Percentiles rank a stretch among this genome's conserved stretches.
Conservation (phyloP, 495 filamentous ascomycete species). For the Hypoxylon fragiforme region DNA sequence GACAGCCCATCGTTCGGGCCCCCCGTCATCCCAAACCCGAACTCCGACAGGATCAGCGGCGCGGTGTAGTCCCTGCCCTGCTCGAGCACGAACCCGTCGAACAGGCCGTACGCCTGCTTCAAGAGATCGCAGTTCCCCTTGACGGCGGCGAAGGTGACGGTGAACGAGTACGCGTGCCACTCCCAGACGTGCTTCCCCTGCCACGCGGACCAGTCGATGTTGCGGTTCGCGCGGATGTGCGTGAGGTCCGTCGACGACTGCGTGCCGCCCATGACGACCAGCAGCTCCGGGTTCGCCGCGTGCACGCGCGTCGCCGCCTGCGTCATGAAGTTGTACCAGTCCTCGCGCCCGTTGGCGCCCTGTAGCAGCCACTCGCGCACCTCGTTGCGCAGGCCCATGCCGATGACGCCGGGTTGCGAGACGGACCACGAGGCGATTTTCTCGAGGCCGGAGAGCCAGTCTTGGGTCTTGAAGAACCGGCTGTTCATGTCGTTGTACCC, state of each 20-base stretch:
- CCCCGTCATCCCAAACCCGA: conserved; percentile 52
- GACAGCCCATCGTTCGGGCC: conserved; percentile 40
- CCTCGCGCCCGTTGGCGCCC: conserved; percentile 41
- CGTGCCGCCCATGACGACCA: conserved; percentile 53
- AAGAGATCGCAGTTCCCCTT: conserved; percentile 45
- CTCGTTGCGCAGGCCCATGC: conserved; percentile 54
- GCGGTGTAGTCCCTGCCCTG: conserved; percentile 47
- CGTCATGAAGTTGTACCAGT: conserved; percentile 52
- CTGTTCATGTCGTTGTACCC: conserved; percentile 49
- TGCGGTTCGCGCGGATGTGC: conserved; percentile 39
- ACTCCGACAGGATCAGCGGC: conserved; percentile 54
- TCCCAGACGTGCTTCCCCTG: conserved; percentile 54
- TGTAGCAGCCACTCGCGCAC: conserved; percentile 50
- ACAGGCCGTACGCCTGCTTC: conserved; percentile 45
- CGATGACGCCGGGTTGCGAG: conserved; percentile 48
- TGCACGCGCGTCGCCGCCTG: conserved; percentile 48
- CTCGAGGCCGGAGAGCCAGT: conserved; percentile 49
- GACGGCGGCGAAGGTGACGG: conserved; percentile 45
- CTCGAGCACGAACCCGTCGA: conserved; percentile 49
- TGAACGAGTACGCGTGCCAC: conserved; percentile 55
- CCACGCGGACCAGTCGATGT: conserved; percentile 48
- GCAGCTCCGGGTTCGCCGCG: conserved; percentile 44
- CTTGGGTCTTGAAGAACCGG: conserved; percentile 49
- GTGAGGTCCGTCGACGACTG: conserved; percentile 49
- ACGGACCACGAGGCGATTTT: conserved; percentile 47